phyloP scores from a whole-genome alignment of 768 basidiomycete species.

The Suillus weaverae region DNA sequence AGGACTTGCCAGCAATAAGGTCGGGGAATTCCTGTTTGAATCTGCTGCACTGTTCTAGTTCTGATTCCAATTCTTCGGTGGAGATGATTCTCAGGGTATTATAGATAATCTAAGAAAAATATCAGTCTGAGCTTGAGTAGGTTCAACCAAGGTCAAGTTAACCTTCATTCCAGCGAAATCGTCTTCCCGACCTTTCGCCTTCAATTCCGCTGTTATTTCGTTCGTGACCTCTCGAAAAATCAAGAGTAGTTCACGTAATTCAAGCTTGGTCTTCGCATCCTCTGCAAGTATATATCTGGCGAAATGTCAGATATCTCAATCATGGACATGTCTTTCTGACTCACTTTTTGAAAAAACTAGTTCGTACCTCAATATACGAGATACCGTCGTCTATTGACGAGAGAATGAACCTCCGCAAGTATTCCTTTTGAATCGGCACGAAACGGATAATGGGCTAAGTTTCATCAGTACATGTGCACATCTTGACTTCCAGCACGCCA shows the following conservation, averaged over 20 bases:
- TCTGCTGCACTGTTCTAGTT: slow-evolving; percentile 42
- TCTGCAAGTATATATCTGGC: slow-evolving; percentile 41
- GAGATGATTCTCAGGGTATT: slow-evolving; percentile 37
- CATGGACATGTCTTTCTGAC: neutral
- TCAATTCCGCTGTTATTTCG: slow-evolving; percentile 36
- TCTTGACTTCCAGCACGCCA: slow-evolving; percentile 18
- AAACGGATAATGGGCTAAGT: slow-evolving; percentile 33
- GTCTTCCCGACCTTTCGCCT: slow-evolving; percentile 37
- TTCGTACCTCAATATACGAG: slow-evolving; percentile 44
- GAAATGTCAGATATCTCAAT: neutral
- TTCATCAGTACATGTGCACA: slow-evolving; percentile 18
- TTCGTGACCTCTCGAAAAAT: slow-evolving; percentile 37
- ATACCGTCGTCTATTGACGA: slow-evolving; percentile 46
- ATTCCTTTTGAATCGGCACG: slow-evolving; percentile 19
- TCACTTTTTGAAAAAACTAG: slow-evolving; percentile 41
- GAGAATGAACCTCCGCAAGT: slow-evolving; percentile 34
- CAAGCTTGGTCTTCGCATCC: slow-evolving; percentile 38
- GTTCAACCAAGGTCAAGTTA: neutral
- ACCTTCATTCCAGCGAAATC: slow-evolving; percentile 45
- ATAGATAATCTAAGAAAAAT: slow-evolving; percentile 40
- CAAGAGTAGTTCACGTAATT: slow-evolving; percentile 37
- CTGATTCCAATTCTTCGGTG: slow-evolving; percentile 40
- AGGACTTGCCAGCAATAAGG: slow-evolving; percentile 39
- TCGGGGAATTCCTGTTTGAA: slow-evolving; percentile 48
- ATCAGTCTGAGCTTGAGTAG: neutral